phyloP scores from a whole-genome alignment of 129 eudicot species.

The Lonicera japonica region DNA sequence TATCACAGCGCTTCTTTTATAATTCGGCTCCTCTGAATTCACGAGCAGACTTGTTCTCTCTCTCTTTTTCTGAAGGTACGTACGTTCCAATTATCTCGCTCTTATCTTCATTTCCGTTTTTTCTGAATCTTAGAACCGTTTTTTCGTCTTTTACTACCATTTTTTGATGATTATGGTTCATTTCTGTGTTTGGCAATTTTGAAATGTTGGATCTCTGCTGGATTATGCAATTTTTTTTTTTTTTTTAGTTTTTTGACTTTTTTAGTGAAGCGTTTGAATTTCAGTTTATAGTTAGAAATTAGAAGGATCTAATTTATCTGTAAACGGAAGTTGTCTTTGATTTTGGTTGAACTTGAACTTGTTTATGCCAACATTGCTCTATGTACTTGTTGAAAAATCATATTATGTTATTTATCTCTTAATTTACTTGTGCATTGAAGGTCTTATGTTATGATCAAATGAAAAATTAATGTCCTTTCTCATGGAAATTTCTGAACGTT shows the following conservation, averaged over 20 bases:
- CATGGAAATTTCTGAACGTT: too few species aligned
- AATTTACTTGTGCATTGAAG: too few species aligned
- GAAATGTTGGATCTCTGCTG: conserved; percentile 16
- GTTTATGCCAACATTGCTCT: not conserved
- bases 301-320: conserved; percentile 10
- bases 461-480: too few species aligned
- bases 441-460: too few species aligned
- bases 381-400: not conserved
- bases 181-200: conserved; percentile 7
- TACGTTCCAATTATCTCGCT: not conserved
- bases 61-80: too few species aligned
- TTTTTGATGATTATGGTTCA: conserved; percentile 3
- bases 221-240: not conserved
- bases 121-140: not conserved
- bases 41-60: not conserved
- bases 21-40: not conserved
- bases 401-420: too few species aligned
- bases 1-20: not conserved
- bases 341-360: not conserved
- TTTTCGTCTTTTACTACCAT: not conserved
- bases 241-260: conserved; percentile 12
- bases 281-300: not conserved
- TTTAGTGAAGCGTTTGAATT: conserved; percentile 6
- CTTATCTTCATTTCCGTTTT: too few species aligned
- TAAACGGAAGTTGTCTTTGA: not conserved